Base-by-base conservation (phyloP, 768 basidiomycete species). In the Lenzites betulinus region DNA sequence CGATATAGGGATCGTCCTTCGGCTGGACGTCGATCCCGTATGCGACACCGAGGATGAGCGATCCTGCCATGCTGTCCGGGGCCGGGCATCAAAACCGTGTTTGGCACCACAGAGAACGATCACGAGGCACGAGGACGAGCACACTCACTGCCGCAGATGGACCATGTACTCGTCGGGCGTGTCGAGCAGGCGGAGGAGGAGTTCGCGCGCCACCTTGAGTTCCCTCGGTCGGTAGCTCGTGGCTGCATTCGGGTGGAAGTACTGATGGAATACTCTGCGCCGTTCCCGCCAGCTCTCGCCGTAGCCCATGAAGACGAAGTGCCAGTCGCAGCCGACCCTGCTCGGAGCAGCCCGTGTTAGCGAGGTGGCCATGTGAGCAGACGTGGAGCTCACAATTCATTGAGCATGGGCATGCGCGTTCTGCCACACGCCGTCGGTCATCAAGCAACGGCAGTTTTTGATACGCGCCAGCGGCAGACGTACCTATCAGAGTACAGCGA, bases 1-100 rank as follows among this genome's bases (percentile, higher is more conserved):
- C 63, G 35, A 85, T 71, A 62, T 77, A 79, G 2, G 81, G 78
- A 61, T 84, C 83, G 54, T 78, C 65, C 15, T 66, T 44, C 0
- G 75, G 70, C 38, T 73, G 60, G 9, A 78, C 72, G 13, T 78
- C 66, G 20, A 83, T 72, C 2, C 83, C 84, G 61, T 84, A 83
- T 0, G 79, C 77, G 9, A 81, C 60, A 0, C 74, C 74, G 51
- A 83, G 67, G 12, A 78, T 68, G 20, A 77, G 69, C n/a, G 74
- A 70, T 12, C 75, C 80, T 2, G 78, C 70, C 64, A 78, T 71
- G 43, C 80, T 82, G 52, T n/a, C 51, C 50, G 47, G n/a, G n/a
- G n/a, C n/a, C n/a, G n/a, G 58, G 36, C 41, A 42, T 61, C 53
- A 55, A 54, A 56, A n/a, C 28, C 23, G 26, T 16, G 38, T 44